Conservation (phyloP, 768 basidiomycete species). For the Collybiopsis confluens region DNA sequence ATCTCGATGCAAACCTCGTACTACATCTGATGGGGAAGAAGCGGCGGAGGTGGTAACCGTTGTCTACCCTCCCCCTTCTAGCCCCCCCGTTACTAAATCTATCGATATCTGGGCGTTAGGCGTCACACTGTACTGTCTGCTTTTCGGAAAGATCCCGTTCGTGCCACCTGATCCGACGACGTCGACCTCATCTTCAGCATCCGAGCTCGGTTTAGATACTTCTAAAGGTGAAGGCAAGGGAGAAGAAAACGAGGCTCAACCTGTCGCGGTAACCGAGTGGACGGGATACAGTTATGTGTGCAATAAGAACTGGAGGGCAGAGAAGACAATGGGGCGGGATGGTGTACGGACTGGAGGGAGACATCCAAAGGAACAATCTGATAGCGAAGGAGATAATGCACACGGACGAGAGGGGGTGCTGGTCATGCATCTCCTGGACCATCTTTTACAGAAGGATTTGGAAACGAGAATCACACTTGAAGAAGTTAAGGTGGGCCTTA, state of each 20-base stretch:
- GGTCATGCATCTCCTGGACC: conserved; percentile 68
- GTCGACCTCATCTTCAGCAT: no score
- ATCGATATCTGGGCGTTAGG: conserved; percentile 99
- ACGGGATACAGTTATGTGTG: conserved; percentile 71
- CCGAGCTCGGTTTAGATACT: background rate
- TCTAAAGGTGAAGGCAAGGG: conserved; percentile 14
- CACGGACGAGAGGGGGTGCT: conserved; percentile 34
- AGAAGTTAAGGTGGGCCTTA: conserved; percentile 68
- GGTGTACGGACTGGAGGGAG: conserved; percentile 60
- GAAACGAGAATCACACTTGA: conserved; percentile 70
- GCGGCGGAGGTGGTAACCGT: conserved; percentile 1
- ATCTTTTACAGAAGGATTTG: conserved; percentile 79
- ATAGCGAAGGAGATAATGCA: background rate
- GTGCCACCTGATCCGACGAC: no score
- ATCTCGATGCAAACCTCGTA: conserved; percentile 15
- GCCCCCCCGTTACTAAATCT: conserved; percentile 76
- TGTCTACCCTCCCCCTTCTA: conserved; percentile 19
- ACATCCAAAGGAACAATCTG: conserved; percentile 26
- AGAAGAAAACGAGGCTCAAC: conserved; percentile 8
- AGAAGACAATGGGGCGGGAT: conserved; percentile 71
- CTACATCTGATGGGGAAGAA: conserved; percentile 21
- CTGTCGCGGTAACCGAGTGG: conserved; percentile 56
- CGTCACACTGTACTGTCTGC: conserved; percentile 89
- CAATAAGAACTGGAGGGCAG: conserved; percentile 66
- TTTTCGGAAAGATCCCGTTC: conserved; percentile 88